A percentile compares a stretch with the other conserved stretches of the same genome.
These are phyloP conservation scores for Stachybotrys echinatus DNA, from an alignment of 2,329 filamentous ascomycete genomes.

Conservation along the genomic window DNA sequence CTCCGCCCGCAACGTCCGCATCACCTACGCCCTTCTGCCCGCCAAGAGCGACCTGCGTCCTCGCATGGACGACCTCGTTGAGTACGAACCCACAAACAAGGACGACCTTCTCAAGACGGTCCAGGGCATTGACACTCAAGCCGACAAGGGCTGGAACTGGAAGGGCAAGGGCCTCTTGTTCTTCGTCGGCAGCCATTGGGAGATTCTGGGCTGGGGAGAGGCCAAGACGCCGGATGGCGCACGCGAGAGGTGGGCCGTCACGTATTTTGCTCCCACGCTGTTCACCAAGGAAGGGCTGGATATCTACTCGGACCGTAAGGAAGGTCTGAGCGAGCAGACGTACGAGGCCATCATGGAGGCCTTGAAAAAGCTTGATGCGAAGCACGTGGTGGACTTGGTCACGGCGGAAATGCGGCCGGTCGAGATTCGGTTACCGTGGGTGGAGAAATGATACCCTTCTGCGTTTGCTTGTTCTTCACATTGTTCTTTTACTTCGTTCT, in stretches of 20 bases:
- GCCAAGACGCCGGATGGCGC: slow-evolving; percentile 29
- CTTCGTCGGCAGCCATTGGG: slow-evolving; percentile 73
- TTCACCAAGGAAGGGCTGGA: slow-evolving; percentile 82
- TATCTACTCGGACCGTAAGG: slow-evolving; percentile 61
- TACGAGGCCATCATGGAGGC: slow-evolving; percentile 50
- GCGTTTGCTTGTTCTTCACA: neutral
- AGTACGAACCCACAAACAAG: slow-evolving; percentile 54
- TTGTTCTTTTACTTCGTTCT: neutral
- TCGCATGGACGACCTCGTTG: slow-evolving; percentile 67
- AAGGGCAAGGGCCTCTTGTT: slow-evolving; percentile 69
- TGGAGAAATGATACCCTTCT: slow-evolving; percentile 14
- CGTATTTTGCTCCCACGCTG: slow-evolving; percentile 76
- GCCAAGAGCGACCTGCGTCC: slow-evolving; percentile 28
- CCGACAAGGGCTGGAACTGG: slow-evolving; percentile 61
- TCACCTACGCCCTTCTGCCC: slow-evolving; percentile 62
- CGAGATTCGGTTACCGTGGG: slow-evolving; percentile 48
- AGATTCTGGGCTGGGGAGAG: slow-evolving; percentile 72
- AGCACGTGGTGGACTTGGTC: slow-evolving; percentile 47
- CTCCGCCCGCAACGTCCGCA: slow-evolving; percentile 71
- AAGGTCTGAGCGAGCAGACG: slow-evolving; percentile 54
- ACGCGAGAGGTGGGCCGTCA: slow-evolving; percentile 67
- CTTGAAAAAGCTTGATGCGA: slow-evolving; percentile 41
- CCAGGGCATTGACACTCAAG: slow-evolving; percentile 55
- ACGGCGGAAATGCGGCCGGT: slow-evolving; percentile 45
- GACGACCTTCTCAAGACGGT: slow-evolving; percentile 52